phyloP scores from a whole-genome alignment of 2,329 filamentous ascomycete species.

The Pseudodiploospora longispora region DNA sequence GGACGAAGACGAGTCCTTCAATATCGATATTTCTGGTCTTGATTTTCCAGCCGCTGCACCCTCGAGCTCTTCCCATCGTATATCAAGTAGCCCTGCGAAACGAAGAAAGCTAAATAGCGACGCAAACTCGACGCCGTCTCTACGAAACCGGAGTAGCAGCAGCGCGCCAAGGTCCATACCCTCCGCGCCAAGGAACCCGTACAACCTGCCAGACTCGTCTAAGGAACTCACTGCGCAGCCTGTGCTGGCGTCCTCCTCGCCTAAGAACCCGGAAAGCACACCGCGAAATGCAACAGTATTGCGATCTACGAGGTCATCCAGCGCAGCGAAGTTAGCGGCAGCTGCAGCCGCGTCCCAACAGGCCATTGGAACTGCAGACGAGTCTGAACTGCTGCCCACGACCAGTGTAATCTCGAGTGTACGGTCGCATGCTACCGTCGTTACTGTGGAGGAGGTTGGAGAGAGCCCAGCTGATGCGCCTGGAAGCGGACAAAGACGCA shows the following conservation, averaged over 20 bases:
- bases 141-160: constrained; percentile 1
- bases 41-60: constrained; percentile 17
- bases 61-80: constrained; percentile 17
- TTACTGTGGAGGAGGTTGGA: constrained; percentile 16
- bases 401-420: constrained; percentile 2
- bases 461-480: constrained; percentile 48
- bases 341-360: constrained; percentile 2
- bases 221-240: constrained; percentile 17
- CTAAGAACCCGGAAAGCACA: constrained; percentile 7
- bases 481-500: constrained; percentile 44
- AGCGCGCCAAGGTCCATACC: constrained; percentile 11
- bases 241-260: background rate
- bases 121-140: constrained; percentile 7
- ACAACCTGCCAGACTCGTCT: constrained; percentile 22
- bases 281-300: background rate
- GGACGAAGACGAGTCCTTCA: constrained; percentile 49
- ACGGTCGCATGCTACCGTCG: constrained; percentile 7
- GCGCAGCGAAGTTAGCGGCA: constrained; percentile 1
- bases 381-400: constrained; percentile 15
- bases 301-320: background rate
- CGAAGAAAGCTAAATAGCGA: constrained; percentile 29
- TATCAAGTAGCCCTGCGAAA: constrained; percentile 41
- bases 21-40: constrained; percentile 40
- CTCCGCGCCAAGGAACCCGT: constrained; percentile 15
- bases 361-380: constrained; percentile 11